Base-by-base conservation (phyloP, 164 flowering plant genomes). In the Vitis rotundifolia region DNA sequence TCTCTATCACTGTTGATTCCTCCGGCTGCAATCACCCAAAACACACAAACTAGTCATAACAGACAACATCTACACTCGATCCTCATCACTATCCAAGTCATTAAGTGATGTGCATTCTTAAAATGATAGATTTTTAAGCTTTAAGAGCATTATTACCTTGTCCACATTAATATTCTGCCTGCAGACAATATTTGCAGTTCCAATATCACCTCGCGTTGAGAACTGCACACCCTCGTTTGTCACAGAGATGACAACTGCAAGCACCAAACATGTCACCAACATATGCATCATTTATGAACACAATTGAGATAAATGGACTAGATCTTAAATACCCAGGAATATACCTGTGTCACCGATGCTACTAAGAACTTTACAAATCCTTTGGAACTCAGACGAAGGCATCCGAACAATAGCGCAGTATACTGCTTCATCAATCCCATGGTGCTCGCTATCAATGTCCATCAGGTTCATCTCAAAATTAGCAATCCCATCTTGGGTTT, bases 391-490 rank as follows among this genome's bases (percentile, higher is more conserved):
- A 19, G 87, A 69, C 0, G 97, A 82, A 9, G 98, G 97, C 98
- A 93, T 91, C 76, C 87, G 74, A 8, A 91, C 92, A 63, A 93
- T 90, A 16, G 97, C 89, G 64, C 91, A 93, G 68, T 88, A 93
- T 70, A 90, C 93, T 11, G 97, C 89, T 70, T 93, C 97, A 1
- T 97, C 97, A 59, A 93, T 93, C 44, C 97, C 97, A 28, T 91
- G 88, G 76, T 93, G 98, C 82, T 93, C 95, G 55, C 98, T 91
- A 64, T 93, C 98, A 22, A 93, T 91, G 77, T 90, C 94, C 98
- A 91, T 93, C 70, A 93, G 79, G 75, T 90, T 93, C 98, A 93
- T 93, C 81, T 90, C 95, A 77, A 90, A 92, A 80, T 87, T 91
- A 0, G 91, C 73, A 19, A 88, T 90, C 73, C 87, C 87, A 68